Percentiles rank a stretch among this genome's conserved stretches.
phyloP scores from a whole-genome alignment of 2,329 filamentous ascomycete species.

The Penicillium freii region DNA sequence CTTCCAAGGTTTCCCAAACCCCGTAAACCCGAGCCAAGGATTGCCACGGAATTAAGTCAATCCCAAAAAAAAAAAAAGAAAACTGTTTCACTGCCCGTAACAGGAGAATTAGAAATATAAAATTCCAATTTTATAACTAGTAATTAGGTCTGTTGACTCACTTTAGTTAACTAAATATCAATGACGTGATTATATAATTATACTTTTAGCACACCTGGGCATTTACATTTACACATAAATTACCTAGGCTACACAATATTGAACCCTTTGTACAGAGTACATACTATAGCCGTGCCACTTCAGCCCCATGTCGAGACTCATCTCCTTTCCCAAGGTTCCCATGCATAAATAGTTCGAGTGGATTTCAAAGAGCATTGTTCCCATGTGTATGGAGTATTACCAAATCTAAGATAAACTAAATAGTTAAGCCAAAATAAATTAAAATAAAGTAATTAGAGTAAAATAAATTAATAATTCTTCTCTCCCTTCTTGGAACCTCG shows the following conservation, averaged over 20 bases:
- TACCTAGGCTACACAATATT: slow-evolving; percentile 8
- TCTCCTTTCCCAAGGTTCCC: slow-evolving; percentile 19
- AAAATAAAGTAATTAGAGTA: neutral
- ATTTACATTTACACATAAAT: neutral
- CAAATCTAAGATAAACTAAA: neutral
- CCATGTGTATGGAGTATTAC: slow-evolving; percentile 12
- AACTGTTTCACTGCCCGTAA: neutral
- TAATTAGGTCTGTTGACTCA: neutral
- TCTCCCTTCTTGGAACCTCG: slow-evolving; percentile 23
- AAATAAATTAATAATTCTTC: slow-evolving; percentile 1
- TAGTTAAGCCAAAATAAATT: neutral
- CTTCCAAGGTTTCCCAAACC: slow-evolving; percentile 15
- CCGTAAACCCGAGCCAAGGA: slow-evolving; percentile 27
- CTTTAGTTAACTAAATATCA: neutral
- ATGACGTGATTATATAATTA: slow-evolving; percentile 5
- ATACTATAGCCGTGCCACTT: slow-evolving; percentile 1
- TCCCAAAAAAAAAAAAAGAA: neutral
- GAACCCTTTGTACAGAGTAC: neutral
- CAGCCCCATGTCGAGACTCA: slow-evolving; percentile 1
- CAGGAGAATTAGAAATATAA: neutral
- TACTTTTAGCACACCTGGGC: neutral
- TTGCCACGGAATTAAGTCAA: slow-evolving; percentile 6
- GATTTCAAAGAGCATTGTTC: slow-evolving; percentile 16
- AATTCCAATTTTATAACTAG: neutral
- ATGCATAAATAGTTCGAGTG: slow-evolving; percentile 15